Base-by-base conservation (phyloP, 2,329 filamentous ascomycete genomes). In the Aspergillus persii region DNA sequence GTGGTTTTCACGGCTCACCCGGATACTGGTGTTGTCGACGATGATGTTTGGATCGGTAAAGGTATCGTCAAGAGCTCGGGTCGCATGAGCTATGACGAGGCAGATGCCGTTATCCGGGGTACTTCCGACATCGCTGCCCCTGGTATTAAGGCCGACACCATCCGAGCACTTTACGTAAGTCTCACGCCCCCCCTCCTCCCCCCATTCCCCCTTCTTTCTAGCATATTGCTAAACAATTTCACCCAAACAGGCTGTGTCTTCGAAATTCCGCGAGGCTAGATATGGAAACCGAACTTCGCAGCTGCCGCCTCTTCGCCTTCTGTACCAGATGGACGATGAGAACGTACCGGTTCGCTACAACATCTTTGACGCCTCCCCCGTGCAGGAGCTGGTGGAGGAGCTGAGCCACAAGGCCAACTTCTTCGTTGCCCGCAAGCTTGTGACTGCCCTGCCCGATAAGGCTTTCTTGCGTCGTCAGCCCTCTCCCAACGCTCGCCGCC, bases 331-430 rank as follows among this genome's bases (percentile, higher is more conserved):
- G 46, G 95, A 99, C 68, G 95, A 99, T 68, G 95, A 99, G 82
- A 98, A 98, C 75, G 92, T 97, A 55, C 95, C 94, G 2, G 93
- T 98, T 46, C 92, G 96, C 79, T 87, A 92, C 74, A 99, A 98
- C 79, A 90, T 99, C 64, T 99, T 98, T 71, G 89, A 97, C 74
- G 94, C 91, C 31, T 92, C 91, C 11, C 83, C 89, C 8, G 91
- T 93, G 2, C 92, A 96, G 63, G 94, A 98, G 78, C 86, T 98
- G 63, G 91, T 97, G 49, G 95, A 99, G 76, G 95, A 99, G 80
- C 82, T 99, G 55, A 89, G 92, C 79, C 90, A 96, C 82, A 96
- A 96, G 81, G 90, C 91, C 59, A 98, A 99, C 74, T 84, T 86
- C 51, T 89, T 91, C 72, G 90, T 99, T 62, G 95, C 94, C 15